These are phyloP conservation scores for Bombardia bombarda DNA, from an alignment of 495 filamentous ascomycete species.

Conservation along the genomic window DNA sequence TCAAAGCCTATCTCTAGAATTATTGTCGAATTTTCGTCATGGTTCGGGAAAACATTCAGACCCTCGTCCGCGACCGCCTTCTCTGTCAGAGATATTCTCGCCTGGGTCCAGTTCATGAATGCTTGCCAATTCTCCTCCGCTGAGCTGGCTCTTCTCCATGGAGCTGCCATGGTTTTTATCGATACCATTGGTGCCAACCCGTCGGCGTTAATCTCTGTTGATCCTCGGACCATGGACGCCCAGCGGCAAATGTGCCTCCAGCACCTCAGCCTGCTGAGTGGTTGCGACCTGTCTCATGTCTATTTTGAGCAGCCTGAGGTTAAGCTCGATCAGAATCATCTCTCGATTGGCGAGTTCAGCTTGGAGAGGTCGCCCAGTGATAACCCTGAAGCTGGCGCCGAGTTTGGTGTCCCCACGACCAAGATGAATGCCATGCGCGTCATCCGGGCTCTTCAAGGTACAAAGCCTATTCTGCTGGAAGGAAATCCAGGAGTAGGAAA, in stretches of 20 bases:
- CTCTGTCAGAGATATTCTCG: slow-evolving; percentile 82
- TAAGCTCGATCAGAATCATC: slow-evolving; percentile 33
- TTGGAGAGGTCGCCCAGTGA: slow-evolving; percentile 44
- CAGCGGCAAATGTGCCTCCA: slow-evolving; percentile 66
- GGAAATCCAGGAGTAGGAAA: slow-evolving; percentile 97
- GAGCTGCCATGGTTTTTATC: slow-evolving; percentile 91
- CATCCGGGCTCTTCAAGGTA: slow-evolving; percentile 77
- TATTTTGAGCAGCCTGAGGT: slow-evolving; percentile 50
- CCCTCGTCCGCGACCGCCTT: slow-evolving; percentile 62
- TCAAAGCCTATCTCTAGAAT: slow-evolving; percentile 42
- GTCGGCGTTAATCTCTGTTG: slow-evolving; percentile 67
- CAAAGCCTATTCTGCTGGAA: slow-evolving; percentile 87
- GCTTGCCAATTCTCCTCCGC: slow-evolving; percentile 37
- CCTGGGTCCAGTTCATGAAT: slow-evolving; percentile 94
- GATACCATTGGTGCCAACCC: slow-evolving; percentile 93
- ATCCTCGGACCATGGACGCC: slow-evolving; percentile 43
- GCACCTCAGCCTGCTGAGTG: slow-evolving; percentile 60
- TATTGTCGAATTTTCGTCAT: slow-evolving; percentile 82
- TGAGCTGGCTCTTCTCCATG: slow-evolving; percentile 55
- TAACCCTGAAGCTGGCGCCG: slow-evolving; percentile 54
- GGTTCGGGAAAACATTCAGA: slow-evolving; percentile 78
- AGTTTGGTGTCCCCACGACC: slow-evolving; percentile 82
- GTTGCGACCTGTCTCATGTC: slow-evolving; percentile 49
- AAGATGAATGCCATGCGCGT: slow-evolving; percentile 84
- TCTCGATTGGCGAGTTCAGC: slow-evolving; percentile 67